Evolutionary conservation across 805 yeast genomes (phyloP).

Genomic region (Nematodospora valgi): DNA sequence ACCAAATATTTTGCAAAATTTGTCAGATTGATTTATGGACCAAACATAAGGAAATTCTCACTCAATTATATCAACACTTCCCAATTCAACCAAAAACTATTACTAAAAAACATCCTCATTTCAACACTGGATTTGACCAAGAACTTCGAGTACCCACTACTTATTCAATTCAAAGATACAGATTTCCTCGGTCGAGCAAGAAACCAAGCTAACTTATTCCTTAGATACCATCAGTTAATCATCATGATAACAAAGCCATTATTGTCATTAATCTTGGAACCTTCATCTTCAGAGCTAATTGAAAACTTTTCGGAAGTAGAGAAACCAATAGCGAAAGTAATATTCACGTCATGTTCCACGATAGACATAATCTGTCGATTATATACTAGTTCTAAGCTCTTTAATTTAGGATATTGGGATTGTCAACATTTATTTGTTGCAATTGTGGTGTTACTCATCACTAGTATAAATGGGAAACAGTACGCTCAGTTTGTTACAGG

Average conservation of each 20-base stretch:
- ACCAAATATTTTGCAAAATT: conserved; percentile 36
- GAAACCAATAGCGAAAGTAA: conserved; percentile 24
- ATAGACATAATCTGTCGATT: conserved; percentile 28
- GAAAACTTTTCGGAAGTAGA: conserved; percentile 23
- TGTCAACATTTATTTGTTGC: conserved; percentile 36
- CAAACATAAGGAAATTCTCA: conserved; percentile 36
- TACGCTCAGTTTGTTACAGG: conserved; percentile 21
- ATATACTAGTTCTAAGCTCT: conserved; percentile 24
- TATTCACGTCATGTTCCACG: conserved; percentile 26
- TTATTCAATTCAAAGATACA: conserved; percentile 13
- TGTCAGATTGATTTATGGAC: conserved; percentile 35
- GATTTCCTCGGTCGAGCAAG: conserved; percentile 18
- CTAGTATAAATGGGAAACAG: conserved; percentile 17
- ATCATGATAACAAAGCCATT: conserved; percentile 33
- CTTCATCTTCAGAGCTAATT: conserved; percentile 16
- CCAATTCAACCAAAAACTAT: conserved; percentile 34
- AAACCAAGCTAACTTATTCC: conserved; percentile 29
- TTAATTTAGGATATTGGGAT: conserved; percentile 39
- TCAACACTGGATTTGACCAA: conserved; percentile 26
- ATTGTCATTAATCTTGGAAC: conserved; percentile 27
- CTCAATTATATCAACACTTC: conserved; percentile 39
- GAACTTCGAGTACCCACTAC: conserved; percentile 29
- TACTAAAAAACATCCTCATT: conserved; percentile 27
- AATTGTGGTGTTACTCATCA: conserved; percentile 25
- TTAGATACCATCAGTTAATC: conserved; percentile 34